phyloP scores from a whole-genome alignment of 2,329 filamentous ascomycete species.

The Penicillium sp. region DNA sequence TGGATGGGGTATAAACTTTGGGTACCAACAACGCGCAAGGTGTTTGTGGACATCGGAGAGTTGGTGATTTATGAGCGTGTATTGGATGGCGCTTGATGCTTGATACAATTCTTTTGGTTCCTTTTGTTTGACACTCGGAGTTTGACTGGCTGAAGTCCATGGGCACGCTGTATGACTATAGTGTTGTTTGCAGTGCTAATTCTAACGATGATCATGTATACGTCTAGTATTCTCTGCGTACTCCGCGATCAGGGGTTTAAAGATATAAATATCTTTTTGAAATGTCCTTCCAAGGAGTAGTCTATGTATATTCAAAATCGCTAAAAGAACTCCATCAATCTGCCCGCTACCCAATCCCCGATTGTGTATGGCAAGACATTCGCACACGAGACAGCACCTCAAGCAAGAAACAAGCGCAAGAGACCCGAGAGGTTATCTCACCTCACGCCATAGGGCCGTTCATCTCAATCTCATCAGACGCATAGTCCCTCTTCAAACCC shows the following conservation, averaged over 20 bases:
- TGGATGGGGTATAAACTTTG: slow-evolving; percentile 36
- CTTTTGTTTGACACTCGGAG: neutral
- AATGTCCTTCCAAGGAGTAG: neutral
- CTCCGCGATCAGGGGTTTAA: neutral
- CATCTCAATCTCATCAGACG: slow-evolving; percentile 17
- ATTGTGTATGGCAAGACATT: neutral
- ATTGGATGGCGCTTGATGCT: neutral
- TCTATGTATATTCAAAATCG: slow-evolving; percentile 1
- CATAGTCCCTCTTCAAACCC: slow-evolving; percentile 6
- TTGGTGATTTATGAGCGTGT: neutral
- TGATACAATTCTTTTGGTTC: neutral
- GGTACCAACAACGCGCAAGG: neutral
- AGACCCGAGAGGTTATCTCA: neutral
- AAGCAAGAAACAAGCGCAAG: neutral
- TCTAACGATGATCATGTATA: neutral
- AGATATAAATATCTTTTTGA: neutral
- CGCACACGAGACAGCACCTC: neutral
- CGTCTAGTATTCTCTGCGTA: neutral
- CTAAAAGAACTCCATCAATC: neutral
- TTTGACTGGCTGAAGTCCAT: neutral
- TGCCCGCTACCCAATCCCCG: neutral
- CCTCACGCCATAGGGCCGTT: slow-evolving; percentile 2
- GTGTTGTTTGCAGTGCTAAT: neutral
- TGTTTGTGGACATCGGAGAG: neutral
- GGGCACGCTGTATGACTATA: neutral